A percentile compares a stretch with the other conserved stretches of the same genome.
These are phyloP conservation scores for Xerocomellus chrysenteron DNA, from an alignment of 768 basidiomycete genomes.

Conservation along the genomic window DNA sequence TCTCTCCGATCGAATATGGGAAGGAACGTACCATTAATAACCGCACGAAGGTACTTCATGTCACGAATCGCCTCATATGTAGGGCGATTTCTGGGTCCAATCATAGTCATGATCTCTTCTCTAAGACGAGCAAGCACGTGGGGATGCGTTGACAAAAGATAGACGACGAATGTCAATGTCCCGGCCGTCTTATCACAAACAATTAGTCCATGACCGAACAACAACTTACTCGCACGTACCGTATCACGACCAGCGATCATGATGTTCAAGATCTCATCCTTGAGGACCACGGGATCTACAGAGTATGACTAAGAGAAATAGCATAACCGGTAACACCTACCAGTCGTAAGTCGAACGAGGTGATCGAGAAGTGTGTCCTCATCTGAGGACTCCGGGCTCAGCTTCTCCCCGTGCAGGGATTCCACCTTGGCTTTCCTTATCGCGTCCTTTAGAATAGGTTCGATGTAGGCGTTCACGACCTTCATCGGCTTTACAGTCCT, in stretches of 20 bases:
- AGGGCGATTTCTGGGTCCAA: slow-evolving; percentile 49
- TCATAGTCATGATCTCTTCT: slow-evolving; percentile 51
- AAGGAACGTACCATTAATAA: slow-evolving; percentile 52
- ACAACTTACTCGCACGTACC: slow-evolving; percentile 5
- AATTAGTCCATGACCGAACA: neutral
- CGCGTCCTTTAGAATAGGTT: slow-evolving; percentile 44
- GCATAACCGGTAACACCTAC: slow-evolving; percentile 26
- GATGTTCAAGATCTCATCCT: slow-evolving; percentile 36
- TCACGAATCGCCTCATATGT: slow-evolving; percentile 55
- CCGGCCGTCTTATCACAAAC: slow-evolving; percentile 38
- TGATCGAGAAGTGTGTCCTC: slow-evolving; percentile 56
- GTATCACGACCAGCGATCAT: slow-evolving; percentile 34
- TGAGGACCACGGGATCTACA: slow-evolving; percentile 28
- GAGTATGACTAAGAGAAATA: slow-evolving; percentile 1
- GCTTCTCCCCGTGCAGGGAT: slow-evolving; percentile 18
- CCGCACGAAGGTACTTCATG: slow-evolving; percentile 64
- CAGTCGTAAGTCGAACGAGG: slow-evolving; percentile 50
- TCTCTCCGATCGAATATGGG: neutral
- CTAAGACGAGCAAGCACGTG: slow-evolving; percentile 46
- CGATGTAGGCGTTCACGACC: slow-evolving; percentile 49
- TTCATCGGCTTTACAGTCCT: slow-evolving; percentile 42
- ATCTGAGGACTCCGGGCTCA: slow-evolving; percentile 34
- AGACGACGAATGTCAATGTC: slow-evolving; percentile 38
- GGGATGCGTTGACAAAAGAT: slow-evolving; percentile 51
- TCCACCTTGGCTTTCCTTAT: slow-evolving; percentile 40